Evolutionary conservation across 495 filamentous ascomycete species (phyloP).

Genomic region (Bryoglossum gracile): DNA sequence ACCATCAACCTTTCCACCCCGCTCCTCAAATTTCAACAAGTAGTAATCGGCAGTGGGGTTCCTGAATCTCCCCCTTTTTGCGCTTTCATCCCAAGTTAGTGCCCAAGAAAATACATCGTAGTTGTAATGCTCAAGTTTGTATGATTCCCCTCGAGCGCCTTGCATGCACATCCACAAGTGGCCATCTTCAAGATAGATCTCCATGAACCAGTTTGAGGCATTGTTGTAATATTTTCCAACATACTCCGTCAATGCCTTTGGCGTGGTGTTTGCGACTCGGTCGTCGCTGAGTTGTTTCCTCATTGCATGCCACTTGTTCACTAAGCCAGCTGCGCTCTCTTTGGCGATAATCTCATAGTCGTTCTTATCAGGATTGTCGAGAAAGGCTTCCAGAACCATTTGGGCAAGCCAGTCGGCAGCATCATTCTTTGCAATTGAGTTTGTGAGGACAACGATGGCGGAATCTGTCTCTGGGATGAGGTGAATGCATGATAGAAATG

Average conservation of each 20-base stretch:
- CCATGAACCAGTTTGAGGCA: too few species aligned
- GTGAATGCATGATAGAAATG: slow-evolving; percentile 15
- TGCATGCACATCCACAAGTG: slow-evolving; percentile 4
- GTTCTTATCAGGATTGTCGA: slow-evolving; percentile 9
- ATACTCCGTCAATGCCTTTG: too few species aligned
- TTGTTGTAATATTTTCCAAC: too few species aligned
- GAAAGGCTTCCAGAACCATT: slow-evolving; percentile 20
- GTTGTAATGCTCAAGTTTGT: slow-evolving; percentile 14
- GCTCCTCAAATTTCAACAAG: neutral
- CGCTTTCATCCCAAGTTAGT: slow-evolving; percentile 9
- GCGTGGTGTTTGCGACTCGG: too few species aligned
- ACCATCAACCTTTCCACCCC: neutral
- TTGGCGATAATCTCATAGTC: slow-evolving; percentile 2
- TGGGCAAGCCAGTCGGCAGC: slow-evolving; percentile 27
- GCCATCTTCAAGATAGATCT: neutral
- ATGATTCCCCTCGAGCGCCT: slow-evolving; percentile 7
- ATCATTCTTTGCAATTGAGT: slow-evolving; percentile 24
- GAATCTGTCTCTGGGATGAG: slow-evolving; percentile 27
- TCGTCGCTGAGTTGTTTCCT: neutral
- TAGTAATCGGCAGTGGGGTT: neutral
- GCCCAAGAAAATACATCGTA: slow-evolving; percentile 20
- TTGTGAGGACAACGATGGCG: slow-evolving; percentile 26
- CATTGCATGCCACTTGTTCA: neutral
- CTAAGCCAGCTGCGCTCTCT: neutral
- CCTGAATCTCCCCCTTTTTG: slow-evolving; percentile 9